Evolutionary conservation across 2,329 filamentous ascomycete genomes (phyloP).

Genomic region (Acrocalymma vagum): DNA sequence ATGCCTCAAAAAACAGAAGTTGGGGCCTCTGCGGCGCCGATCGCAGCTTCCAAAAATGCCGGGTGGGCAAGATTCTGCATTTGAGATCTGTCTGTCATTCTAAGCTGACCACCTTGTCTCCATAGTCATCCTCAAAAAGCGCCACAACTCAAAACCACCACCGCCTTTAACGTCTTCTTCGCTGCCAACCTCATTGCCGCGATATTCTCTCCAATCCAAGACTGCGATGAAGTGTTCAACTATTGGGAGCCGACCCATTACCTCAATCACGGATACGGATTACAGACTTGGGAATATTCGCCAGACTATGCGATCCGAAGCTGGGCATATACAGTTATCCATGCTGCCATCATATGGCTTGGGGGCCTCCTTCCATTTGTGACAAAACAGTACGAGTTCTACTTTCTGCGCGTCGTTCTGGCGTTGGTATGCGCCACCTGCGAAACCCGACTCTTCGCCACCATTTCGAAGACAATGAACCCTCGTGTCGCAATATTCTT

Average conservation of each 20-base stretch:
- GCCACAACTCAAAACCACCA: slow-evolving; percentile 69
- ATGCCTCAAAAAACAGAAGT: slow-evolving; percentile 2
- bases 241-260: slow-evolving; percentile 99
- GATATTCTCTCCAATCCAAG: slow-evolving; percentile 87
- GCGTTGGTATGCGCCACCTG: slow-evolving; percentile 80
- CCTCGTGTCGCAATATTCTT: slow-evolving; percentile 87
- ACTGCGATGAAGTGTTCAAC: slow-evolving; percentile 99
- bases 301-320: slow-evolving; percentile 94
- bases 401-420: slow-evolving; percentile 79
- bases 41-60: no score
- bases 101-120: no score
- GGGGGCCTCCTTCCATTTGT: slow-evolving; percentile 62
- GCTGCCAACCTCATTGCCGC: slow-evolving; percentile 78
- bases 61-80: no score
- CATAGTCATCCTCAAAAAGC: slow-evolving; percentile 26
- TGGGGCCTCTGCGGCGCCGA: slow-evolving; percentile 3
- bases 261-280: slow-evolving; percentile 86
- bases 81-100: no score
- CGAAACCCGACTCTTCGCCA: slow-evolving; percentile 82
- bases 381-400: slow-evolving; percentile 75
- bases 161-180: slow-evolving; percentile 83
- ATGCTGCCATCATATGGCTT: slow-evolving; percentile 75
- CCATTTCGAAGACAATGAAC: slow-evolving; percentile 79
- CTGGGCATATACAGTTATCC: slow-evolving; percentile 87
- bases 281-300: slow-evolving; percentile 99